These are phyloP conservation scores for Paxillus ammoniavirescens DNA, from an alignment of 768 basidiomycete genomes.

Conservation along the genomic window DNA sequence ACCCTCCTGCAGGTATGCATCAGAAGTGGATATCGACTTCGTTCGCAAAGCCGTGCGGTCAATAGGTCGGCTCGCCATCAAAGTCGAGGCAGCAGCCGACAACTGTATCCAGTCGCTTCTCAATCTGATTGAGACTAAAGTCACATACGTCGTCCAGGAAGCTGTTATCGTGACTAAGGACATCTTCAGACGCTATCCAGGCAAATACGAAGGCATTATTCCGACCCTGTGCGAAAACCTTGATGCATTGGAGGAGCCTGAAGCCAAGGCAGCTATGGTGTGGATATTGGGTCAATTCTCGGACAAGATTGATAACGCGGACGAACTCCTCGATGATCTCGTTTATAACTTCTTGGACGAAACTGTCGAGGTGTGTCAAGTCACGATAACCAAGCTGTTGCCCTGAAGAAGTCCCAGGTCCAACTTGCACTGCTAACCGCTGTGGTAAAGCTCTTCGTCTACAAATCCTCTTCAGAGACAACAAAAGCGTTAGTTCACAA, in stretches of 20 bases:
- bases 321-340: conserved; percentile 92
- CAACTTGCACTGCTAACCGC: conserved; percentile 95
- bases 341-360: conserved; percentile 89
- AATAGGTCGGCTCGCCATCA: conserved; percentile 97
- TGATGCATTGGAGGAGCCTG: conserved; percentile 90
- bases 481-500: conserved; percentile 91
- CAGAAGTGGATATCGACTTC: conserved; percentile 97
- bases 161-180: conserved; percentile 97
- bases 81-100: conserved; percentile 87
- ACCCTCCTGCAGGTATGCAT: conserved; percentile 70
- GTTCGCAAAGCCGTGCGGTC: conserved; percentile 97
- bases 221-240: conserved; percentile 90
- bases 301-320: conserved; percentile 91
- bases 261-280: conserved; percentile 95
- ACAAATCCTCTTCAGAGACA: conserved; percentile 78
- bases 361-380: conserved; percentile 73
- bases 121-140: conserved; percentile 86
- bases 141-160: conserved; percentile 96
- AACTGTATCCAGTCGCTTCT: conserved; percentile 86
- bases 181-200: conserved; percentile 95
- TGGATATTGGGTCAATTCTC: conserved; percentile 99
- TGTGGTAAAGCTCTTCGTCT: conserved; percentile 93
- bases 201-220: conserved; percentile 95
- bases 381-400: neutral
- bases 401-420: conserved; percentile 51